Evolutionary conservation across 345 rosid species (phyloP).

Genomic region (Ceriops decandra): DNA sequence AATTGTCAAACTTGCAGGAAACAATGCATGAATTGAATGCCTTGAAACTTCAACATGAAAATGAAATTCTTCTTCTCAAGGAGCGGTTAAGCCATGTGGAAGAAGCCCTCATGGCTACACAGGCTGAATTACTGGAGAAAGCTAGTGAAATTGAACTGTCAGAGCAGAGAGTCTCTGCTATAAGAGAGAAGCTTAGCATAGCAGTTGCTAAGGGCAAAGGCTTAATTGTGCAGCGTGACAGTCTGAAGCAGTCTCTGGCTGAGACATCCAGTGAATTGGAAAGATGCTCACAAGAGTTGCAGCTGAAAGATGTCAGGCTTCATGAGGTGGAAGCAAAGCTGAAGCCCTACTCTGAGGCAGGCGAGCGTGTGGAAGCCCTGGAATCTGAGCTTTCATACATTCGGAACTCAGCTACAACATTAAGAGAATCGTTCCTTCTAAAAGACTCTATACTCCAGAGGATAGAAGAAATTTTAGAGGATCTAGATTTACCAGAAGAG

Average conservation of each 20-base stretch:
- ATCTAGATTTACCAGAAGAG: constrained; percentile 85
- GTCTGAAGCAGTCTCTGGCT: constrained; percentile 66
- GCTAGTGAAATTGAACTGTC: constrained; percentile 68
- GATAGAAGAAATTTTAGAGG: constrained; percentile 90
- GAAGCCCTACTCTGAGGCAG: constrained; percentile 73
- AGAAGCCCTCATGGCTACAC: constrained; percentile 44
- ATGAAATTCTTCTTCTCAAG: constrained; percentile 49
- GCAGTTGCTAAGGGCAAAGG: constrained; percentile 98
- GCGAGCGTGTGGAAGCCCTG: constrained; percentile 88
- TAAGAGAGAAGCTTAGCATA: constrained; percentile 93
- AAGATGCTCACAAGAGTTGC: constrained; percentile 67
- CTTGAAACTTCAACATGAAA: constrained; percentile 54
- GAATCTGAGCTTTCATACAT: constrained; percentile 98
- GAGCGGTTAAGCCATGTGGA: constrained; percentile 49
- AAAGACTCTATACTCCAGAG: constrained; percentile 94
- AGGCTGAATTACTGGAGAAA: constrained; percentile 55
- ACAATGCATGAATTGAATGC: constrained; percentile 36
- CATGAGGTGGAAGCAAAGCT: constrained; percentile 70
- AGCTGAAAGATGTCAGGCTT: constrained; percentile 63
- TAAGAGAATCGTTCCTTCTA: constrained; percentile 92
- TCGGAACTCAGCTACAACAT: constrained; percentile 91
- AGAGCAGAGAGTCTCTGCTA: constrained; percentile 72
- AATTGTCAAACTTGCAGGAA: constrained; percentile 49
- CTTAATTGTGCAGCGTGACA: constrained; percentile 78
- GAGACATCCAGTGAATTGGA: constrained; percentile 74